These are phyloP conservation scores for Medakamo hakoo DNA, from an alignment of 139 green algal genomes.

Conservation along the genomic window DNA sequence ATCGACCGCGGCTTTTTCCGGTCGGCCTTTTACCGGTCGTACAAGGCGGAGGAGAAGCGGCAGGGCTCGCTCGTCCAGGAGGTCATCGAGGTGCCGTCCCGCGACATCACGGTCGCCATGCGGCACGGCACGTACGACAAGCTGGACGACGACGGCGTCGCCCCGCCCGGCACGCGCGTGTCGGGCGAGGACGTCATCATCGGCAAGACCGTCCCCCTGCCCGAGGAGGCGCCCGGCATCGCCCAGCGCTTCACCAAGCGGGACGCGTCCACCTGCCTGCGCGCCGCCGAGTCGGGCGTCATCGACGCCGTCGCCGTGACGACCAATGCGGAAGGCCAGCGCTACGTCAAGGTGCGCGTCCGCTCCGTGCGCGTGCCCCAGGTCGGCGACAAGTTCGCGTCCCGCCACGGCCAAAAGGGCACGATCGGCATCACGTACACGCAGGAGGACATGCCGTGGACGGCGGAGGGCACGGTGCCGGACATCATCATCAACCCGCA, in stretches of 20 bases:
- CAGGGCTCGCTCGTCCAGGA: conserved; percentile 56
- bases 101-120: conserved; percentile 42
- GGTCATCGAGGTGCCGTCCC: conserved; percentile 74
- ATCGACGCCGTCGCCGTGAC: conserved; percentile 78
- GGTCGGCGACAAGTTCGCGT: conserved; percentile 99
- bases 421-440: conserved; percentile 97
- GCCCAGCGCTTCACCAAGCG: conserved; percentile 53
- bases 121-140: conserved; percentile 93
- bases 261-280: conserved; percentile 45
- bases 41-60: conserved; percentile 79
- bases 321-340: conserved; percentile 70
- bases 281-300: conserved; percentile 53
- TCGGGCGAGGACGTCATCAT: conserved; percentile 67
- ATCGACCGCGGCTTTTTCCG: conserved; percentile 96
- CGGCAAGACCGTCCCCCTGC: conserved; percentile 57
- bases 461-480: conserved; percentile 70
- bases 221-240: conserved; percentile 41
- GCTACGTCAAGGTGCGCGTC: conserved; percentile 92
- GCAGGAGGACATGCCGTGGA: conserved; percentile 64
- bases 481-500: conserved; percentile 99
- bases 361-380: conserved; percentile 89
- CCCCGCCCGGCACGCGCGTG: conserved; percentile 64
- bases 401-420: conserved; percentile 92
- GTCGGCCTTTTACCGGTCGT: conserved; percentile 88
- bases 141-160: conserved; percentile 91